A percentile compares a stretch with the other conserved stretches of the same genome.
Conservation (phyloP, 306 rosid species). For the Cucumis melo region DNA sequence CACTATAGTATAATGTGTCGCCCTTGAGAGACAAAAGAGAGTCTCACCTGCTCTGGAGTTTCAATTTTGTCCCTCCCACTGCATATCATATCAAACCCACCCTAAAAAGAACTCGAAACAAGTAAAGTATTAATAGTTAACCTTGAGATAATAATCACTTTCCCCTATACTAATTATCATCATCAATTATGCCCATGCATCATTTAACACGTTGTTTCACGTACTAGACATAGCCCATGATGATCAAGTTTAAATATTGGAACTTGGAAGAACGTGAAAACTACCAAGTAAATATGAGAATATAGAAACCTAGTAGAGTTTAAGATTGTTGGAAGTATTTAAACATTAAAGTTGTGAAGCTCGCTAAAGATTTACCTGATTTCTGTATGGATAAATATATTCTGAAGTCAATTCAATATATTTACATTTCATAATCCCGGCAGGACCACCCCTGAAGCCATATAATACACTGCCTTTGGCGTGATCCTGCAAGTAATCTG, state of each 20-base stretch:
- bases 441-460: slow-evolving; percentile 95
- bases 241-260: neutral
- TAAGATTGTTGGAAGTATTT: neutral
- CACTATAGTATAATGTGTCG: neutral
- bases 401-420: slow-evolving; percentile 63
- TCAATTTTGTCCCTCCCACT: slow-evolving; percentile 99
- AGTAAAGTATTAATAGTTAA: neutral
- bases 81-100: slow-evolving; percentile 97
- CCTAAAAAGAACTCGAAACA: slow-evolving; percentile 25
- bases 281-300: neutral
- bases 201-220: neutral
- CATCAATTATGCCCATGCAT: neutral
- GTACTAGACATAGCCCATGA: neutral
- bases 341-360: neutral
- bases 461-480: slow-evolving; percentile 71
- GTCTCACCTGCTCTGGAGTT: slow-evolving; percentile 92
- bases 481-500: slow-evolving; percentile 84
- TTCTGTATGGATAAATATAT: slow-evolving; percentile 77
- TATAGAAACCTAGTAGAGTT: neutral
- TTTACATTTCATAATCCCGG: slow-evolving; percentile 91
- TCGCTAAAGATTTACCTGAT: slow-evolving; percentile 41
- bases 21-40: slow-evolving; percentile 5
- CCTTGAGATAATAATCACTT: neutral
- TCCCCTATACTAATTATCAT: neutral
- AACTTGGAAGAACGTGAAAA: neutral